Evolutionary conservation across 192 early-diverging fungal species (phyloP), one percentile per base, ranked within the genome.

Genomic region (Backusella sp.): DNA sequence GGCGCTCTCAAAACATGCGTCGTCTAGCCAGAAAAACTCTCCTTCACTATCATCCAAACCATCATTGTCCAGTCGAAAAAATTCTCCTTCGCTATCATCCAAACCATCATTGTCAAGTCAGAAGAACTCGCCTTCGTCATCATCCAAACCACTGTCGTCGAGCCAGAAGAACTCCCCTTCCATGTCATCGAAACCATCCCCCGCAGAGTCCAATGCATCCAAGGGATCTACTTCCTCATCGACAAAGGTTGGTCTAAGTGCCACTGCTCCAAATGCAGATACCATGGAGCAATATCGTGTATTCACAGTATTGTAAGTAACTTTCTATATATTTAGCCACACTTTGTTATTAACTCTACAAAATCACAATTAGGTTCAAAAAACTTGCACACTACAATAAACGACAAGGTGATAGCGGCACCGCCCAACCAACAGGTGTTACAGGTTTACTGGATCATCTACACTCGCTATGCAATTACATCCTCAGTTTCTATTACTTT

Each of bases 251-350:
- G 23, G 37, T 28, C 62, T 23, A 39, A 65, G 36, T 11, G 76
- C 76, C 1, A 77, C 76, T 65, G 76, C 76, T 34, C 37, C 52
- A 4, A 66, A 77, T 72, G 76, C 76, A 1, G 76, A 78, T 30
- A 69, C 72, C 5, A 53, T 66, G n/a, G 66, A 69, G 1, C 70
- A 78, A 49, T 73, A 52, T 28, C 36, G 66, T 9, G 15, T 78
- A 4, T 78, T 68, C 44, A 73, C 72, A 26, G 23, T 78, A 8
- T 73, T 78, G 77, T 72, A 78, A 68, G 77, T 78, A 1, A 1
- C 1, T 35, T 4, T n/a, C n/a, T 19, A 36, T 6, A 21, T 19
- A 21, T 56, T 1, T 2, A n/a, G 46, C 26, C 23, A 34, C 37
- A 39, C 37, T 11, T 39, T 32, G 32, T 32, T 39, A 39, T 39